Conservation (phyloP, 2,329 filamentous ascomycete species). For the Penicillium sp. region DNA sequence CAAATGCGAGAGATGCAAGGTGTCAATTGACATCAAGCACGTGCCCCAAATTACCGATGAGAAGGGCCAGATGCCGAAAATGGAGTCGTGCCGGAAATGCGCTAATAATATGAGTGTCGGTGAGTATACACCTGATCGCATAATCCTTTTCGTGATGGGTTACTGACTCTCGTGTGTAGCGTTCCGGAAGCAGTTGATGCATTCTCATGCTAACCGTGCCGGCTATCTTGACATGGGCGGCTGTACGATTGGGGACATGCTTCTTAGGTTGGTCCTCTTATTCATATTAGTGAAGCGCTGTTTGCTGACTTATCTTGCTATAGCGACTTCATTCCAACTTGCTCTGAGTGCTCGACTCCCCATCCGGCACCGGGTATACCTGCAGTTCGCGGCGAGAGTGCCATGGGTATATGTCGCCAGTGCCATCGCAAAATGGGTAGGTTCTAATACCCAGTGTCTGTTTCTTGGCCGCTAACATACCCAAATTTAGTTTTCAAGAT, state of each 20-base stretch:
- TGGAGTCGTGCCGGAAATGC: constrained; percentile 56
- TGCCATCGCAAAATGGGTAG: constrained; percentile 75
- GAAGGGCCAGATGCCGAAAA: constrained; percentile 41
- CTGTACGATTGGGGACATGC: constrained; percentile 71
- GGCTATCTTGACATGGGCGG: constrained; percentile 76
- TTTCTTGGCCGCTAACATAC: neutral
- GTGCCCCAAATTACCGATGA: constrained; percentile 56
- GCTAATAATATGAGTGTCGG: constrained; percentile 49
- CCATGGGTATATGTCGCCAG: constrained; percentile 71
- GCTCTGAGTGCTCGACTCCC: constrained; percentile 69
- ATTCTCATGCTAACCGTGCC: constrained; percentile 69
- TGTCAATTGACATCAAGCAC: constrained; percentile 65
- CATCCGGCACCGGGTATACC: constrained; percentile 63
- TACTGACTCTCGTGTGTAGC: constrained; percentile 25
- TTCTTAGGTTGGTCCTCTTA: constrained; percentile 56
- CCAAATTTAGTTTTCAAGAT: constrained; percentile 61
- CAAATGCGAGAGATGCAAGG: constrained; percentile 78
- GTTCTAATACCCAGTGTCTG: constrained; percentile 10
- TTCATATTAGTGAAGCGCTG: neutral
- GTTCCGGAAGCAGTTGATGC: constrained; percentile 69
- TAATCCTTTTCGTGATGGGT: neutral
- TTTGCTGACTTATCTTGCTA: constrained; percentile 4
- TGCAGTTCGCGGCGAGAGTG: constrained; percentile 70
- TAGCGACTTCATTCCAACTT: constrained; percentile 76
- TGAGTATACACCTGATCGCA: constrained; percentile 18